Conservation (phyloP, 2,329 filamentous ascomycete species). For the Albifimbria verrucaria region DNA sequence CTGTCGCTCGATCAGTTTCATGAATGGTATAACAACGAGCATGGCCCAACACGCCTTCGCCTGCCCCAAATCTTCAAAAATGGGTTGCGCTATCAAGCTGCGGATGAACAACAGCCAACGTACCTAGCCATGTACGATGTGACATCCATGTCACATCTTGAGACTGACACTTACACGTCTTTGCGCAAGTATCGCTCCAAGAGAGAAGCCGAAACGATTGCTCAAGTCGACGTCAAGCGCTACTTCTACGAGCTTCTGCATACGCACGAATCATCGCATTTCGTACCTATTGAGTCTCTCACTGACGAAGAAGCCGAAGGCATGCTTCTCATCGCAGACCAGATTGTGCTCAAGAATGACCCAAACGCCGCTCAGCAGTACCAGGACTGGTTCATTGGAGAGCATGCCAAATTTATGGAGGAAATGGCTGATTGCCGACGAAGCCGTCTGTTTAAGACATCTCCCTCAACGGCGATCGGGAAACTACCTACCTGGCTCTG, state of each 20-base stretch:
- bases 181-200: slow-evolving; percentile 57
- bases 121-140: slow-evolving; percentile 84
- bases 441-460: slow-evolving; percentile 67
- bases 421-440: slow-evolving; percentile 78
- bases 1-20: slow-evolving; percentile 71
- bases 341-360: slow-evolving; percentile 50
- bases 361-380: slow-evolving; percentile 51
- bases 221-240: slow-evolving; percentile 61
- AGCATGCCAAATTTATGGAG: slow-evolving; percentile 69
- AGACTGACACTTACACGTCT: slow-evolving; percentile 65
- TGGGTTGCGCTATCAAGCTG: slow-evolving; percentile 74
- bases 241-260: slow-evolving; percentile 67
- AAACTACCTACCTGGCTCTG: slow-evolving; percentile 57
- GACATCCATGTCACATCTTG: slow-evolving; percentile 67
- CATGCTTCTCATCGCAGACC: slow-evolving; percentile 60
- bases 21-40: slow-evolving; percentile 94
- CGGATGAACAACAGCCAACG: slow-evolving; percentile 58
- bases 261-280: slow-evolving; percentile 52
- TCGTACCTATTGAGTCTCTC: slow-evolving; percentile 57
- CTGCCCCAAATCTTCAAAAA: slow-evolving; percentile 70
- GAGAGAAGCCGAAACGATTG: slow-evolving; percentile 52
- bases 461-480: slow-evolving; percentile 55
- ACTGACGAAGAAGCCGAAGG: slow-evolving; percentile 56
- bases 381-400: slow-evolving; percentile 69
- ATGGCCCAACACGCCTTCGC: slow-evolving; percentile 76